Conservation (phyloP, 2,329 filamentous ascomycete genomes). For the Penicillium verrucosum region DNA sequence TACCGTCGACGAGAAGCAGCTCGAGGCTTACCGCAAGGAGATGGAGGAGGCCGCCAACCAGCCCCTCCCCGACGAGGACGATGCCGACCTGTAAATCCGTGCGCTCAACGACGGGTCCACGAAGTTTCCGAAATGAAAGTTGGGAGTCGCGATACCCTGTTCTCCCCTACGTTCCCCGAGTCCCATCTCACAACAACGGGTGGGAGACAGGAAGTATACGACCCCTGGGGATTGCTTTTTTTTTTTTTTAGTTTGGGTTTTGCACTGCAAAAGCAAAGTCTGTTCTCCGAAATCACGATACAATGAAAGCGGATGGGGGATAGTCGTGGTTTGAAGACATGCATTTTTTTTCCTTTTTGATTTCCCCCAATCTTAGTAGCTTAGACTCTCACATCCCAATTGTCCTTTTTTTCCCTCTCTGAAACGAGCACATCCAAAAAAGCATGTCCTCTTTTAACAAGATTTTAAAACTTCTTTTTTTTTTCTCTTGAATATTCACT, state of each 20-base stretch:
- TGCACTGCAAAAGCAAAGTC: constrained; percentile 24
- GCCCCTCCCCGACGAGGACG: constrained; percentile 94
- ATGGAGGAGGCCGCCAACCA: constrained; percentile 75
- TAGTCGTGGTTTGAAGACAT: constrained; percentile 31
- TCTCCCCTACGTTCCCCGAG: constrained; percentile 6
- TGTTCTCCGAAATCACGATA: constrained; percentile 34
- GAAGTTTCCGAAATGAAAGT: constrained; percentile 14
- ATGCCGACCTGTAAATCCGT: constrained; percentile 56
- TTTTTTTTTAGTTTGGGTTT: constrained; percentile 18
- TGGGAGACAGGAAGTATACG: constrained; percentile 5
- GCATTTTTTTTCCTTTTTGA: constrained; percentile 30
- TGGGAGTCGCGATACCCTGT: constrained; percentile 8
- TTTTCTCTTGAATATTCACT: neutral
- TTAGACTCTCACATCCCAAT: constrained; percentile 32
- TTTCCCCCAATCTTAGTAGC: constrained; percentile 26
- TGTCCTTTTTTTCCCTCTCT: constrained; percentile 14
- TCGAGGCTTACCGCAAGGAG: constrained; percentile 81
- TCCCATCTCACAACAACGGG: neutral
- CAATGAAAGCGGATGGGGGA: constrained; percentile 35
- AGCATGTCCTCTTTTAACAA: constrained; percentile 23
- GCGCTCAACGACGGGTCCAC: constrained; percentile 11
- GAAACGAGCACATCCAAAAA: constrained; percentile 25
- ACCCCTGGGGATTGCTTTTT: constrained; percentile 8
- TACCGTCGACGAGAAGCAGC: constrained; percentile 76
- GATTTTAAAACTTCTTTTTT: constrained; percentile 5